Evolutionary conservation across 1,139 yeast species (phyloP).

Genomic region (Magnusiomyces tetraspermus): DNA sequence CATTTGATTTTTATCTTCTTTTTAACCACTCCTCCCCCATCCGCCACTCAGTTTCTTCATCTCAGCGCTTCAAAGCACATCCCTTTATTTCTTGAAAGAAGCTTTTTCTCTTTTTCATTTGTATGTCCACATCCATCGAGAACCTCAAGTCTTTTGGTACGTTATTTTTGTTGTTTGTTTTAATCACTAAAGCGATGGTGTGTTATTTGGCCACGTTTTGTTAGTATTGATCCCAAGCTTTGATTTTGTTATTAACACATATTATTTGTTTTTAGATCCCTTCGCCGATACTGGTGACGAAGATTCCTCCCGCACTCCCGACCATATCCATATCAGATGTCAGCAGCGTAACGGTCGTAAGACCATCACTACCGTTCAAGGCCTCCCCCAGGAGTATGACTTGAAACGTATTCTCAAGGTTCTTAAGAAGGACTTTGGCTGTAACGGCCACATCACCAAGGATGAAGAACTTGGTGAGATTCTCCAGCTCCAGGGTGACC

Average conservation of each 20-base stretch:
- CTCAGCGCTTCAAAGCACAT: not conserved
- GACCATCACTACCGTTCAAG: conserved; percentile 97
- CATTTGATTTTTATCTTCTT: not conserved
- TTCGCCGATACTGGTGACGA: conserved; percentile 99
- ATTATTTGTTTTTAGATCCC: conserved; percentile 48
- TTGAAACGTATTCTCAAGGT: conserved; percentile 88
- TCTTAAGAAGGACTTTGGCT: conserved; percentile 94
- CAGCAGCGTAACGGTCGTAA: conserved; percentile 99
- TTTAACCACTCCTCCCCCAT: not conserved
- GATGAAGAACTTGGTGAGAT: conserved; percentile 96
- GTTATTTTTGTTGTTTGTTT: conserved; percentile 25
- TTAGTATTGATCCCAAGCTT: too few relatives aligned
- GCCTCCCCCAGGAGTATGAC: conserved; percentile 91
- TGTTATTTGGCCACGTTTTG: not conserved
- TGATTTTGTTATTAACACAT: too few relatives aligned
- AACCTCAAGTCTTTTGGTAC: conserved; percentile 88
- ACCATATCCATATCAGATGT: conserved; percentile 95
- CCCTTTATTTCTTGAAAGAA: not conserved
- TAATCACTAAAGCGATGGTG: not conserved
- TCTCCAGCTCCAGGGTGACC: conserved; percentile 97
- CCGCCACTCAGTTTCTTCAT: conserved; percentile 1
- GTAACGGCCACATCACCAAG: conserved; percentile 96
- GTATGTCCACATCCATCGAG: conserved; percentile 66
- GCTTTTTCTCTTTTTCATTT: conserved; percentile 2
- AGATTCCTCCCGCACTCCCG: conserved; percentile 76